Percentiles rank a stretch among this genome's conserved stretches.
These are phyloP conservation scores for Aspergillus luchuensis DNA, from an alignment of 2,329 filamentous ascomycete species.

Conservation along the genomic window DNA sequence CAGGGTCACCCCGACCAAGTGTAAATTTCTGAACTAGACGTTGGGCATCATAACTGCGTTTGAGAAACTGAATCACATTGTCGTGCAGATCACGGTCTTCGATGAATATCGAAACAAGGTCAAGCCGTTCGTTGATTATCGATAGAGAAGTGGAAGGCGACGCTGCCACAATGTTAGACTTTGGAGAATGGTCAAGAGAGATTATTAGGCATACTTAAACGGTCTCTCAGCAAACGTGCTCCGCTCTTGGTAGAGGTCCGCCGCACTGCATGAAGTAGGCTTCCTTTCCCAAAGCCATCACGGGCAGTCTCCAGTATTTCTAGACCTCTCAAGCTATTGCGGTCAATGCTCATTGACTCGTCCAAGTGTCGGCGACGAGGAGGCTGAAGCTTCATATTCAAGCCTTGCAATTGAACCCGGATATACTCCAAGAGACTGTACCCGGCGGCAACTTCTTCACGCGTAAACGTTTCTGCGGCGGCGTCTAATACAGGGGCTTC, in stretches of 20 bases:
- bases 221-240: slow-evolving; percentile 77
- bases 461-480: slow-evolving; percentile 60
- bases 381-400: slow-evolving; percentile 78
- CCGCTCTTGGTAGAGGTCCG: slow-evolving; percentile 91
- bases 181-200: background rate
- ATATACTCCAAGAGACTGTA: slow-evolving; percentile 84
- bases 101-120: slow-evolving; percentile 78
- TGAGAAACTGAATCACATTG: slow-evolving; percentile 66
- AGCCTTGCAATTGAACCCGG: slow-evolving; percentile 72
- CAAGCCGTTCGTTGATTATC: slow-evolving; percentile 75
- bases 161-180: slow-evolving; percentile 43
- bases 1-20: slow-evolving; percentile 84
- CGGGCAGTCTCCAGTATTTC: slow-evolving; percentile 86
- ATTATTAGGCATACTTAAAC: slow-evolving; percentile 62
- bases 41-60: slow-evolving; percentile 79
- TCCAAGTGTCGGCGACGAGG: slow-evolving; percentile 73
- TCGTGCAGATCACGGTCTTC: slow-evolving; percentile 69
- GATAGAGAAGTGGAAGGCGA: slow-evolving; percentile 85
- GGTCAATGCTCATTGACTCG: slow-evolving; percentile 87
- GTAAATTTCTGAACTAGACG: slow-evolving; percentile 93
- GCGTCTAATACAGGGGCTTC: slow-evolving; percentile 67
- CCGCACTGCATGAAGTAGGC: slow-evolving; percentile 84
- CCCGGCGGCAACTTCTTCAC: slow-evolving; percentile 73
- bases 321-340: slow-evolving; percentile 82
- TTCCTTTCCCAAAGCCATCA: slow-evolving; percentile 77